Percentiles rank a stretch among this genome's conserved stretches.
Evolutionary conservation across 2,329 filamentous ascomycete species (phyloP).

Genomic region (Microdochium trichocladiopsis): DNA sequence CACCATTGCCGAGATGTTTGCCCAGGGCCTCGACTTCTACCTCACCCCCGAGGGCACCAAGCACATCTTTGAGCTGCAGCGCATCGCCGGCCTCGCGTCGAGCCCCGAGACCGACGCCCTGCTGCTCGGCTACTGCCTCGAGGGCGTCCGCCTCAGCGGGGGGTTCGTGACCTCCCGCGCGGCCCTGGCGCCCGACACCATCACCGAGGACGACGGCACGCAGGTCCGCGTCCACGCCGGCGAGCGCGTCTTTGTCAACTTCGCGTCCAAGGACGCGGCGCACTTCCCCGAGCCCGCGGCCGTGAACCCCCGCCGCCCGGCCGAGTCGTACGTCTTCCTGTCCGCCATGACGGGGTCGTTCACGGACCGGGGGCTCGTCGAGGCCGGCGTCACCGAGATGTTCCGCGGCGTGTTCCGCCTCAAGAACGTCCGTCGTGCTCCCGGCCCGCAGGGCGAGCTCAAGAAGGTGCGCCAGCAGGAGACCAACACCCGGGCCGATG

Average conservation of each 20-base stretch:
- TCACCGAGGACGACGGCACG: slow-evolving; percentile 43
- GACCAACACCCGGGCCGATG: slow-evolving; percentile 12
- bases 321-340: slow-evolving; percentile 59
- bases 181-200: slow-evolving; percentile 35
- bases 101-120: slow-evolving; percentile 52
- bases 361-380: slow-evolving; percentile 52
- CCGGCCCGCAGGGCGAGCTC: slow-evolving; percentile 58
- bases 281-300: slow-evolving; percentile 55
- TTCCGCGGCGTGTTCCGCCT: slow-evolving; percentile 58
- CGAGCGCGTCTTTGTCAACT: slow-evolving; percentile 57
- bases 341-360: slow-evolving; percentile 56
- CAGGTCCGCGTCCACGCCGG: slow-evolving; percentile 44
- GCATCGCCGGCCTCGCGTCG: slow-evolving; percentile 46
- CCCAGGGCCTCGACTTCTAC: slow-evolving; percentile 68
- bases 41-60: slow-evolving; percentile 47
- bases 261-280: slow-evolving; percentile 49
- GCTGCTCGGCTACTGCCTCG: slow-evolving; percentile 64
- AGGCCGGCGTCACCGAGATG: slow-evolving; percentile 59
- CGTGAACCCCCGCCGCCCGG: slow-evolving; percentile 56
- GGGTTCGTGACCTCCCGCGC: slow-evolving; percentile 55
- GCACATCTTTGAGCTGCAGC: slow-evolving; percentile 54
- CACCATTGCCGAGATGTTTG: slow-evolving; percentile 66
- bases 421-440: slow-evolving; percentile 51
- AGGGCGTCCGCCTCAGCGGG: slow-evolving; percentile 62
- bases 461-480: slow-evolving; percentile 45